Percentiles rank a stretch among this genome's conserved stretches.
phyloP scores from a whole-genome alignment of 2,329 filamentous ascomycete genomes.

The Calonectria montana region DNA sequence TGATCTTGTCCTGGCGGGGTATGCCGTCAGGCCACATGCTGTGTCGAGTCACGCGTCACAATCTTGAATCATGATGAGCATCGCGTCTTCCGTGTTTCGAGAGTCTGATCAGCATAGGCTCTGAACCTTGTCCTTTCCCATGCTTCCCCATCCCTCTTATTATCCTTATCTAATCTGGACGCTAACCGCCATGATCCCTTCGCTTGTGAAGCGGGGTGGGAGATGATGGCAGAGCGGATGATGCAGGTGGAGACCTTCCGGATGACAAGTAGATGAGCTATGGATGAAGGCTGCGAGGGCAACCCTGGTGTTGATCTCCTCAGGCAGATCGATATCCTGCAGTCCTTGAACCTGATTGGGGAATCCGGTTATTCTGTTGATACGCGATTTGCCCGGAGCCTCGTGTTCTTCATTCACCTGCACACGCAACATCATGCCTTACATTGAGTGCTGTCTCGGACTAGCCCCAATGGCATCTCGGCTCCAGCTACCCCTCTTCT shows the following conservation, averaged over 20 bases:
- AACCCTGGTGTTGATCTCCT: neutral
- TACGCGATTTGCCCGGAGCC: neutral
- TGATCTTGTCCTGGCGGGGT: neutral
- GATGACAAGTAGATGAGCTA: neutral
- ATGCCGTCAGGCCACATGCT: neutral
- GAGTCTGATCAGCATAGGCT: neutral
- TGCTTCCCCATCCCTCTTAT: neutral
- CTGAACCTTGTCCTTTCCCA: neutral
- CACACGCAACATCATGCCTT: conserved; percentile 1
- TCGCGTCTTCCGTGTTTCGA: neutral
- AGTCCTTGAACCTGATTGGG: neutral
- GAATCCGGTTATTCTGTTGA: neutral
- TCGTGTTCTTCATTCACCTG: neutral
- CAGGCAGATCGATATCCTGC: neutral
- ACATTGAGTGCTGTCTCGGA: neutral
- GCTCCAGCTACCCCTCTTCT: neutral
- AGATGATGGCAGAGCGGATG: neutral
- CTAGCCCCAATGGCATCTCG: neutral
- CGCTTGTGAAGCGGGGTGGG: neutral
- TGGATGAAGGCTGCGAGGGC: neutral
- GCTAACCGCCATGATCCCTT: neutral
- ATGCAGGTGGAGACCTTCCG: neutral
- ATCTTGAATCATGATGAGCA: neutral
- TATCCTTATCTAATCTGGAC: neutral
- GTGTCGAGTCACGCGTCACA: neutral